These are phyloP conservation scores for Somion occarium DNA, from an alignment of 1,284 basidiomycete species.

Conservation along the genomic window DNA sequence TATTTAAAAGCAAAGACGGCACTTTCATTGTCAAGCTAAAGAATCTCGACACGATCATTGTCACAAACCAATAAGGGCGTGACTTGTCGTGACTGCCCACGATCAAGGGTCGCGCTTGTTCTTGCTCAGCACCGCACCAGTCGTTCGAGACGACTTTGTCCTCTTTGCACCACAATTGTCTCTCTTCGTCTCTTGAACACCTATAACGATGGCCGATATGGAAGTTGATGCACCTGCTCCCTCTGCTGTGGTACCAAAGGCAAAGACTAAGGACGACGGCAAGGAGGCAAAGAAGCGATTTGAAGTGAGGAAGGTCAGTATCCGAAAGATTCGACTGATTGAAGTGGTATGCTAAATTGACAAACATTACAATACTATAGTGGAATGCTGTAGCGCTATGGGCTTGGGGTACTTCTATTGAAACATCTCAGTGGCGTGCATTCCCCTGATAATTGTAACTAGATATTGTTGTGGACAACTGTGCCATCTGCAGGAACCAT, in stretches of 20 bases:
- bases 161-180: background rate
- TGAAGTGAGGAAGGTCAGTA: slow-evolving; percentile 90
- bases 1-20: no score
- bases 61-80: background rate
- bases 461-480: slow-evolving; percentile 97
- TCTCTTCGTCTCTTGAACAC: background rate
- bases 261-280: slow-evolving; percentile 46
- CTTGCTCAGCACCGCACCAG: slow-evolving; percentile 2
- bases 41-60: background rate
- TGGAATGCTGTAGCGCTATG: slow-evolving; percentile 96
- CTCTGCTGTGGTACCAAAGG: slow-evolving; percentile 30
- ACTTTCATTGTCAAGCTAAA: background rate
- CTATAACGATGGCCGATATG: slow-evolving; percentile 64
- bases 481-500: slow-evolving; percentile 94
- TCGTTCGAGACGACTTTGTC: background rate
- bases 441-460: slow-evolving; percentile 13
- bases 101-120: background rate
- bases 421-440: background rate
- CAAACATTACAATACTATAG: slow-evolving; percentile 40
- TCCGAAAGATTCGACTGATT: slow-evolving; percentile 2
- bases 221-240: slow-evolving; percentile 62
- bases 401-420: slow-evolving; percentile 79
- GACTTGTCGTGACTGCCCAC: no score
- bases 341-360: no score
- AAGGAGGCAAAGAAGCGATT: slow-evolving; percentile 71